These are phyloP conservation scores for Starmera dryadoides DNA, from an alignment of 805 yeast genomes.

Conservation along the genomic window DNA sequence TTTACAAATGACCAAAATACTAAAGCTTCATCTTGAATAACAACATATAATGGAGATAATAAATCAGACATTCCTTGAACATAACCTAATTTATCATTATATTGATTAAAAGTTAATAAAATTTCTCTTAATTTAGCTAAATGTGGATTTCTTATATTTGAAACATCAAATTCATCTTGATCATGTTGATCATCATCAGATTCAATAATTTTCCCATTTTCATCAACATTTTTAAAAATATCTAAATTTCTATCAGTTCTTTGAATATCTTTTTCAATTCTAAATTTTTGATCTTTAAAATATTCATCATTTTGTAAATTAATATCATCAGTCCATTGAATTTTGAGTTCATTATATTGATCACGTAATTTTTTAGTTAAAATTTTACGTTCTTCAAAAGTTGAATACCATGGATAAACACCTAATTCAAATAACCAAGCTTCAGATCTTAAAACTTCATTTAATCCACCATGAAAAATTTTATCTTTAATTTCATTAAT, in stretches of 20 bases:
- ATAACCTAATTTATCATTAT: constrained; percentile 80
- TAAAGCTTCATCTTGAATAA: constrained; percentile 60
- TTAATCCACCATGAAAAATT: constrained; percentile 86
- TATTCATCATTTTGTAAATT: constrained; percentile 50
- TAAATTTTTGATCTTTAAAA: constrained; percentile 83
- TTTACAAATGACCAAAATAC: constrained; percentile 85
- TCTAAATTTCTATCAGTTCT: constrained; percentile 80
- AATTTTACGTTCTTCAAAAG: constrained; percentile 57
- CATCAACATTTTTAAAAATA: constrained; percentile 35
- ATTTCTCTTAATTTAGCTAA: constrained; percentile 67
- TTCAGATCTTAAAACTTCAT: constrained; percentile 47
- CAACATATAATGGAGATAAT: constrained; percentile 73
- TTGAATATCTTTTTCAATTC: constrained; percentile 90
- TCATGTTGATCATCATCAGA: constrained; percentile 25
- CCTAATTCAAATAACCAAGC: constrained; percentile 86
- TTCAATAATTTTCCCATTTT: constrained; percentile 15
- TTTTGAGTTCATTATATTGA: constrained; percentile 57
- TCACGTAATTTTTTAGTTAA: constrained; percentile 47
- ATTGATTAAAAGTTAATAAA: constrained; percentile 77
- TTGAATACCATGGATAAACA: constrained; percentile 86
- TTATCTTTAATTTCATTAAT: constrained; percentile 71
- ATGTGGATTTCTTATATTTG: constrained; percentile 70
- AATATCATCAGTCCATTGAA: constrained; percentile 62
- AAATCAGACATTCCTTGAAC: constrained; percentile 98
- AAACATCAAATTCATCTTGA: constrained; percentile 42